Evolutionary conservation across 2,329 filamentous ascomycete genomes (phyloP).

Genomic region (Xylaria sp.): DNA sequence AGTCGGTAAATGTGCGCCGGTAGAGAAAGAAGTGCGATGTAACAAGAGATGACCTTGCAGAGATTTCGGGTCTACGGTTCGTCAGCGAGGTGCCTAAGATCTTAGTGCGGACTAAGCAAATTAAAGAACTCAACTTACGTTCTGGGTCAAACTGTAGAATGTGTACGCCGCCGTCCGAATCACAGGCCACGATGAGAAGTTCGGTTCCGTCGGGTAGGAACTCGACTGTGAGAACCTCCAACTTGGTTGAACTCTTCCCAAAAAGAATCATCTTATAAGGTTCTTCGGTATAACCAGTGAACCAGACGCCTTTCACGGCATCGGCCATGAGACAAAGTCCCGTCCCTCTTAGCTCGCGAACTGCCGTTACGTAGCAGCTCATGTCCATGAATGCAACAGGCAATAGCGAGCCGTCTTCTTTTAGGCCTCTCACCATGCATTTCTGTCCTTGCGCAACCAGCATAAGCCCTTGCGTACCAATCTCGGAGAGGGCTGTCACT

Average conservation of each 20-base stretch:
- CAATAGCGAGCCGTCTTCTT: conserved; percentile 91
- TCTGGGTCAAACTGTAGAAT: conserved; percentile 95
- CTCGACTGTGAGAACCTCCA: conserved; percentile 85
- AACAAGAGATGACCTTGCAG: conserved; percentile 89
- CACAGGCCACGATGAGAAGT: conserved; percentile 83
- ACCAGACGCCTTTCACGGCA: conserved; percentile 94
- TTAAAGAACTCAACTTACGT: conserved; percentile 65
- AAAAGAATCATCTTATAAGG: conserved; percentile 96
- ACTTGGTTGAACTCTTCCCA: conserved; percentile 81
- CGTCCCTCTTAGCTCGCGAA: conserved; percentile 84
- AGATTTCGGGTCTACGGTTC: conserved; percentile 82
- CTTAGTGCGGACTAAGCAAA: background rate
- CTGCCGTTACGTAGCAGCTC: conserved; percentile 90
- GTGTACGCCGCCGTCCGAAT: conserved; percentile 87
- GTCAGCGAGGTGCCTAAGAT: conserved; percentile 42
- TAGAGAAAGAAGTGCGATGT: conserved; percentile 87
- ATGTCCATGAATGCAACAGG: conserved; percentile 98
- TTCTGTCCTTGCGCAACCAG: conserved; percentile 95
- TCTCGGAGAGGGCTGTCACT: conserved; percentile 85
- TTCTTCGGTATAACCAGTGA: conserved; percentile 95
- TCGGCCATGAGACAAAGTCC: conserved; percentile 91
- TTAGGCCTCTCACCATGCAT: conserved; percentile 94
- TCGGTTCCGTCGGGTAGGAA: conserved; percentile 88
- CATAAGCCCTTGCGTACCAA: conserved; percentile 88
- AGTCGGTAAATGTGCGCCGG: conserved; percentile 80